Conservation (phyloP, 2,329 filamentous ascomycete genomes). For the Dothideomycetes sp. region DNA sequence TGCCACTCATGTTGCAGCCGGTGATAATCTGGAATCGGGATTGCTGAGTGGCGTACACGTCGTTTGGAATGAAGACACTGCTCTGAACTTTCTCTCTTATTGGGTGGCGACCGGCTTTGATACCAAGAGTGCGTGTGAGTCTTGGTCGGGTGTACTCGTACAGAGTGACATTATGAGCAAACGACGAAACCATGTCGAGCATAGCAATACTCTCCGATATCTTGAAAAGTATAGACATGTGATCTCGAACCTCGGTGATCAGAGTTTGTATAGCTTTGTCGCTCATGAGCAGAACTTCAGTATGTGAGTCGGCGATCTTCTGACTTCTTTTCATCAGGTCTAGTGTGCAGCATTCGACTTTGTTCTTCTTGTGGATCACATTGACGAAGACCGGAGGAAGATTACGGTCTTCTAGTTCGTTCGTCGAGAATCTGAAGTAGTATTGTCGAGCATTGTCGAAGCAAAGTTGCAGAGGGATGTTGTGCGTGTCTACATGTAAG, state of each 20-base stretch:
- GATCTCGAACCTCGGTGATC: constrained; percentile 59
- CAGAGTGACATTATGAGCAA: constrained; percentile 63
- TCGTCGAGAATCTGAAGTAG: constrained; percentile 58
- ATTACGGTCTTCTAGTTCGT: constrained; percentile 55
- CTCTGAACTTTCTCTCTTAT: constrained; percentile 65
- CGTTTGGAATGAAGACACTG: constrained; percentile 72
- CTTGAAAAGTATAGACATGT: constrained; percentile 67
- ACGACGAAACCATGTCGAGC: constrained; percentile 59
- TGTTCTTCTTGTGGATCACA: constrained; percentile 58
- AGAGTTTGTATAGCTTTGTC: constrained; percentile 66
- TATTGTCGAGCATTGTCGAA: constrained; percentile 73
- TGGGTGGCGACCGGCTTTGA: constrained; percentile 69
- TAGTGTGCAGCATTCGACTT: constrained; percentile 79
- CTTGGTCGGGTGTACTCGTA: constrained; percentile 57
- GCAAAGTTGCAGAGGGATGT: constrained; percentile 56
- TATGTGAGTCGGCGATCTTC: constrained; percentile 68
- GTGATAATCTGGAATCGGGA: constrained; percentile 87
- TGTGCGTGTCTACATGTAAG: constrained; percentile 36
- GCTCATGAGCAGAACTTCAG: constrained; percentile 72
- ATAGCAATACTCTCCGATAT: constrained; percentile 80
- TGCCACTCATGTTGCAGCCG: constrained; percentile 96
- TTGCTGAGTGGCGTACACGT: constrained; percentile 74
- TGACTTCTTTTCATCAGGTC: constrained; percentile 69
- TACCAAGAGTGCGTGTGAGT: constrained; percentile 57
- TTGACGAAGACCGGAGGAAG: constrained; percentile 68